A percentile compares a stretch with the other conserved stretches of the same genome.
Conservation (phyloP, 1,284 basidiomycete genomes). For the Xerocomus amazonicus region DNA sequence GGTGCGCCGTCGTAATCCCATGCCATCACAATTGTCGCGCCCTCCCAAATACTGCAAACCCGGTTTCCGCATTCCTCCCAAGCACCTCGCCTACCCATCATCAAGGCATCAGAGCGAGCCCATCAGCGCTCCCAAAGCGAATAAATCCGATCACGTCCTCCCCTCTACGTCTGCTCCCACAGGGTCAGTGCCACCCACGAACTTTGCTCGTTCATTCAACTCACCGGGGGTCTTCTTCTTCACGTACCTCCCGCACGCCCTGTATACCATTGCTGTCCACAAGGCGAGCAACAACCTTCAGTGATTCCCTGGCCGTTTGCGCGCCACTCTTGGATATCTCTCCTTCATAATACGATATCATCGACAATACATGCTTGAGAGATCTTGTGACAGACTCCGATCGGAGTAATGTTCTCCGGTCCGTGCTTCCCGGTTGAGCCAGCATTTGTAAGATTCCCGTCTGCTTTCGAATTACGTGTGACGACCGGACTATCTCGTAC, state of each 20-base stretch:
- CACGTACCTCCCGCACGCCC: conserved; percentile 35
- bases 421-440: conserved; percentile 27
- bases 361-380: conserved; percentile 41
- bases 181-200: conserved; percentile 17
- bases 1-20: conserved; percentile 23
- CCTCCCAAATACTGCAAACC: conserved; percentile 30
- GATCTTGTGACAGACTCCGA: conserved; percentile 36
- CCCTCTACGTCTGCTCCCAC: conserved; percentile 30
- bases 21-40: conserved; percentile 2
- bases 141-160: conserved; percentile 53
- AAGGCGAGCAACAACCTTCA: conserved; percentile 51
- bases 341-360: conserved; percentile 48
- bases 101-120: conserved; percentile 53
- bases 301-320: conserved; percentile 47
- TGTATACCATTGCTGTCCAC: conserved; percentile 59
- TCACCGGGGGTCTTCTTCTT: conserved; percentile 45
- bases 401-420: conserved; percentile 21
- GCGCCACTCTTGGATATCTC: conserved; percentile 45
- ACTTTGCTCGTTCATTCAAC: conserved; percentile 22
- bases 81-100: conserved; percentile 4
- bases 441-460: conserved; percentile 41
- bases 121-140: conserved; percentile 50
- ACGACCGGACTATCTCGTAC: conserved; percentile 63
- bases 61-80: conserved; percentile 1
- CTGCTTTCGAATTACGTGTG: conserved; percentile 47